Evolutionary conservation across 192 early-diverging fungal genomes (phyloP), one percentile per base, ranked within the genome.

Genomic region (Borealophlyctis nickersoniae): DNA sequence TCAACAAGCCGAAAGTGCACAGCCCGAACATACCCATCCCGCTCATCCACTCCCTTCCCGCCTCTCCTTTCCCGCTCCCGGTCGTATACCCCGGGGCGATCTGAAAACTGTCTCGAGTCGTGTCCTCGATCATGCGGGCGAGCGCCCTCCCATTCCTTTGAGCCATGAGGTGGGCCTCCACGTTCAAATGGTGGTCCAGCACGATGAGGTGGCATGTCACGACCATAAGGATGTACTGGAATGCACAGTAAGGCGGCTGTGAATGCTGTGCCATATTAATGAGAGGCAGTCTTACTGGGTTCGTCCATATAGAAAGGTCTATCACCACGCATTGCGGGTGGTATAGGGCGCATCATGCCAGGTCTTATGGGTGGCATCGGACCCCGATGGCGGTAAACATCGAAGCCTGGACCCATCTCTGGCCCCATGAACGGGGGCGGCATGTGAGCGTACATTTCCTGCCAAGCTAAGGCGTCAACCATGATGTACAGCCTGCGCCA

Each of bases 381-480:
- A 16, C 45, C n/a, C 23, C 22, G 49, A 29, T 32, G 60, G 2
- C 60, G 36, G 32, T 51, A 50, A 29, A 29, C 23, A 28, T 51
- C 49, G 26, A 48, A 62, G 2, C 48, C 49, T 45, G 48, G 60
- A 11, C n/a, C 16, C 4, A 31, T 33, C 13, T 28, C 60, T 27
- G 24, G 36, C 28, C 2, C 19, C 28, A 59, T 29, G 26, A 19
- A 19, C 13, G 31, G 30, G 2, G 62, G 62, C 34, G 62, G 62
- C 62, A 63, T 63, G 62, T 32, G 51, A 14, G 51, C 62, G 32
- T 53, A 63, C 16, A 30, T 14, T 27, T 52, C 62, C 50, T 58
- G 33, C 31, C 13, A 2, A 35, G 30, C 23, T 16, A 23, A 14
- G 56, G 28, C 27, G 14, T 3, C 4, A 32, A 58, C 13, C 5